Conservation (phyloP, 2,329 filamentous ascomycete genomes). For the Elsinoe fawcettii region DNA sequence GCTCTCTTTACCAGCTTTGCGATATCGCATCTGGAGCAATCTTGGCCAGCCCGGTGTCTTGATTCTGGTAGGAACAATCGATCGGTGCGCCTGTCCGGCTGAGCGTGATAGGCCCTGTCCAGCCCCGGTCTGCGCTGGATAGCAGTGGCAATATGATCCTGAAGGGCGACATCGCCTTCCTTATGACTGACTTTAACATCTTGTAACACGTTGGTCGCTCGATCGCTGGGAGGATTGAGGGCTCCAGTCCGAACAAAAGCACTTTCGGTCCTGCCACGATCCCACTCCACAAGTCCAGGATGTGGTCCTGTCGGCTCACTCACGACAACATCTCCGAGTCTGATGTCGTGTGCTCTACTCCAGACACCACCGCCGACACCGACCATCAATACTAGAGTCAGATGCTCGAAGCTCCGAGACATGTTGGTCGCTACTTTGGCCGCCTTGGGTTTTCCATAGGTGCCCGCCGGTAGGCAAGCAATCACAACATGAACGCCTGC, state of each 20-base stretch:
- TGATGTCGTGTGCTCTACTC: slow-evolving; percentile 21
- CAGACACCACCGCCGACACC: slow-evolving; percentile 24
- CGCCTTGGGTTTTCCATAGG: slow-evolving; percentile 17
- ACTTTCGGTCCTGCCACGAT: slow-evolving; percentile 20
- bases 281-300: slow-evolving; percentile 24
- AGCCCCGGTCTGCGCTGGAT: neutral
- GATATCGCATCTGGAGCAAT: neutral
- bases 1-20: neutral
- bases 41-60: neutral
- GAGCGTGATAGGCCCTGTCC: neutral
- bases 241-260: neutral
- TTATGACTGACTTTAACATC: neutral
- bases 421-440: slow-evolving; percentile 17
- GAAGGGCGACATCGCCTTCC: neutral
- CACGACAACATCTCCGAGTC: slow-evolving; percentile 26
- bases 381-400: slow-evolving; percentile 22
- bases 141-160: neutral
- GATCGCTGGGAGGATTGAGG: neutral
- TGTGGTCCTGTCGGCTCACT: slow-evolving; percentile 18
- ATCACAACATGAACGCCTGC: slow-evolving; percentile 18
- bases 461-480: slow-evolving; percentile 20
- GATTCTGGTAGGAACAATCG: neutral
- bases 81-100: neutral
- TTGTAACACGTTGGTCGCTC: neutral
- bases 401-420: slow-evolving; percentile 15